Conservation (phyloP, 768 basidiomycete species). For the Mycena pura region DNA sequence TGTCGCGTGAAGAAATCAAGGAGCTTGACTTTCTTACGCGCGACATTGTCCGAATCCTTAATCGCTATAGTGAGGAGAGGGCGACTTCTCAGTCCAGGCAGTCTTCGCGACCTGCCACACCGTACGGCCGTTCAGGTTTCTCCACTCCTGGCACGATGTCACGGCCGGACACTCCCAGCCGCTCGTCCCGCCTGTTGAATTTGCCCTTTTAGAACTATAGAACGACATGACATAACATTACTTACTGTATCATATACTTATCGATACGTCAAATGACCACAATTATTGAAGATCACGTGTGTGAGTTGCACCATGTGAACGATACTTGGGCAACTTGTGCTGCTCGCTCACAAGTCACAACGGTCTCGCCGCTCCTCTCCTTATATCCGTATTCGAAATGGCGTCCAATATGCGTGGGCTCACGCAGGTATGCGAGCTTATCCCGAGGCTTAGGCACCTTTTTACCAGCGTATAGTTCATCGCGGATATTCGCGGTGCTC, state of each 20-base stretch:
- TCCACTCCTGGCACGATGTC: conserved; percentile 68
- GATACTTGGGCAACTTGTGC: too few relatives aligned
- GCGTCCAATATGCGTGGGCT: conserved; percentile 91
- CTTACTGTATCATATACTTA: conserved; percentile 21
- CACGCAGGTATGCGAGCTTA: conserved; percentile 73
- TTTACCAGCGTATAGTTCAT: conserved; percentile 75
- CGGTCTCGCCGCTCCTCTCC: not conserved
- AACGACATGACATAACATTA: conserved; percentile 12
- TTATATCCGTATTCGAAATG: conserved; percentile 53
- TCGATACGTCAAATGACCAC: too few relatives aligned
- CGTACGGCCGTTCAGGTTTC: conserved; percentile 68
- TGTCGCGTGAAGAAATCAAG: conserved; percentile 72
- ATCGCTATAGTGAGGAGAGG: conserved; percentile 74
- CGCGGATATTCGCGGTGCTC: conserved; percentile 95
- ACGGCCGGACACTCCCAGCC: conserved; percentile 70
- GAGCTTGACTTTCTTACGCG: conserved; percentile 79
- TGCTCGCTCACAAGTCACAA: too few relatives aligned
- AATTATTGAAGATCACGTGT: not conserved
- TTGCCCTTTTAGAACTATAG: conserved; percentile 19
- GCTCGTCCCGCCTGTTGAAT: conserved; percentile 31
- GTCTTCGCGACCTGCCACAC: conserved; percentile 73
- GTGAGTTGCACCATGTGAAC: too few relatives aligned
- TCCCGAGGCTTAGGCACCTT: not conserved
- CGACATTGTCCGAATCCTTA: conserved; percentile 76
- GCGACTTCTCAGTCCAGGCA: conserved; percentile 59